phyloP scores from a whole-genome alignment of 306 rosid genomes.

The Lupinus albus region DNA sequence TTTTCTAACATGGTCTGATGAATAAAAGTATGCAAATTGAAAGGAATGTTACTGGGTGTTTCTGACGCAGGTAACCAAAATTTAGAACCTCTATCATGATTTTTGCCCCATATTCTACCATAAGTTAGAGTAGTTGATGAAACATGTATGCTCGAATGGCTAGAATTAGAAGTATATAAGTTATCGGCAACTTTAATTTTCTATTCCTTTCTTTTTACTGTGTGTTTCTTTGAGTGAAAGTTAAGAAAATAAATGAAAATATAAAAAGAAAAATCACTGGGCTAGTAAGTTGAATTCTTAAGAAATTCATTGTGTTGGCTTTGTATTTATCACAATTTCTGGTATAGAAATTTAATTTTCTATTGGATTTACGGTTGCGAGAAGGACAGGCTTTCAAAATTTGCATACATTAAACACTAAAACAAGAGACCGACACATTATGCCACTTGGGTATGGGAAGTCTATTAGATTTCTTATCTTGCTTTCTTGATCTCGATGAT shows the following conservation, averaged over 20 bases:
- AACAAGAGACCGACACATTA: neutral
- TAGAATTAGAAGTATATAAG: slow-evolving; percentile 5
- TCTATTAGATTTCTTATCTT: slow-evolving; percentile 1
- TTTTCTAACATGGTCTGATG: neutral
- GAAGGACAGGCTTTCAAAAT: neutral
- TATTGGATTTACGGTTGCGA: slow-evolving; percentile 1
- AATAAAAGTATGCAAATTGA: slow-evolving; percentile 5
- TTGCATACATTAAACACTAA: neutral
- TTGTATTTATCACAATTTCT: neutral
- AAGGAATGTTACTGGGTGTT: neutral
- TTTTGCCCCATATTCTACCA: neutral
- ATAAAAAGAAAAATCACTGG: neutral
- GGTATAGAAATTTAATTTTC: neutral
- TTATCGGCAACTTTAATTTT: neutral
- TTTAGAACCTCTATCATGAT: neutral
- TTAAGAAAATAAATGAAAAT: neutral
- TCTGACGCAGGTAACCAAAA: neutral
- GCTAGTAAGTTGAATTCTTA: neutral
- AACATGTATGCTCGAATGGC: neutral
- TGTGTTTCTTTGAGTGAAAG: neutral
- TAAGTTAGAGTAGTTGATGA: neutral
- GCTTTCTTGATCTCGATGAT: slow-evolving; percentile 9
- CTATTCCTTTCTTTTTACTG: neutral
- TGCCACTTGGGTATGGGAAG: slow-evolving; percentile 11
- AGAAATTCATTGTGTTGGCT: neutral